Evolutionary conservation across 345 rosid genomes (phyloP).

Genomic region (Cardiospermum halicacabum): DNA sequence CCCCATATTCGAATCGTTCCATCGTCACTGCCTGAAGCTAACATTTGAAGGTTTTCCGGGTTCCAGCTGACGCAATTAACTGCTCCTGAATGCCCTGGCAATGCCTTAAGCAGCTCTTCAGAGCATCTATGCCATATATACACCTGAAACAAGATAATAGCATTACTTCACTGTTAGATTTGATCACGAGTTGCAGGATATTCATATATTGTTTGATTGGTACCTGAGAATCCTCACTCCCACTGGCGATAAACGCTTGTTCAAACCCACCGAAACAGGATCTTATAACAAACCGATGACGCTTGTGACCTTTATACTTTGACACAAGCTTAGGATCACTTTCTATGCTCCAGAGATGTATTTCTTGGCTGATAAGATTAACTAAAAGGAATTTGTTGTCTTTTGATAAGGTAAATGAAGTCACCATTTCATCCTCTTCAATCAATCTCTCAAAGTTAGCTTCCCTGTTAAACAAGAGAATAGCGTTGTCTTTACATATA

Average conservation of each 20-base stretch:
- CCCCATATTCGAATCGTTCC: constrained; percentile 74
- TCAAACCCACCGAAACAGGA: constrained; percentile 74
- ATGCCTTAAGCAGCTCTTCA: constrained; percentile 33
- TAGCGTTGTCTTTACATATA: constrained; percentile 44
- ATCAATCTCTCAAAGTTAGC: constrained; percentile 44
- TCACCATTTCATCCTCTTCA: constrained; percentile 56
- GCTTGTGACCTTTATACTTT: constrained; percentile 59
- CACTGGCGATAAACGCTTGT: constrained; percentile 61
- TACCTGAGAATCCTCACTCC: constrained; percentile 84
- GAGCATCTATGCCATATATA: constrained; percentile 65
- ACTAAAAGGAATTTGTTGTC: constrained; percentile 55
- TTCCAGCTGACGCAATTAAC: constrained; percentile 78
- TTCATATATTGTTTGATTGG: too few species aligned
- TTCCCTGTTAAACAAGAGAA: constrained; percentile 56
- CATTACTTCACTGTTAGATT: neutral
- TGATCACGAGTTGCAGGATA: neutral
- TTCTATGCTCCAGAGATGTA: constrained; percentile 66
- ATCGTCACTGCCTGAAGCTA: constrained; percentile 74
- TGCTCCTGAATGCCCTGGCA: constrained; percentile 71
- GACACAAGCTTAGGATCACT: constrained; percentile 45
- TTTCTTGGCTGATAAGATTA: constrained; percentile 60
- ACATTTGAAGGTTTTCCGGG: constrained; percentile 58
- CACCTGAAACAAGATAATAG: constrained; percentile 34
- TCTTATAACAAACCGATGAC: constrained; percentile 50
- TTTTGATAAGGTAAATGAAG: constrained; percentile 61